These are phyloP conservation scores for Saccharum officinarum DNA, from an alignment of 176 grass and related monocot species.

Conservation along the genomic window DNA sequence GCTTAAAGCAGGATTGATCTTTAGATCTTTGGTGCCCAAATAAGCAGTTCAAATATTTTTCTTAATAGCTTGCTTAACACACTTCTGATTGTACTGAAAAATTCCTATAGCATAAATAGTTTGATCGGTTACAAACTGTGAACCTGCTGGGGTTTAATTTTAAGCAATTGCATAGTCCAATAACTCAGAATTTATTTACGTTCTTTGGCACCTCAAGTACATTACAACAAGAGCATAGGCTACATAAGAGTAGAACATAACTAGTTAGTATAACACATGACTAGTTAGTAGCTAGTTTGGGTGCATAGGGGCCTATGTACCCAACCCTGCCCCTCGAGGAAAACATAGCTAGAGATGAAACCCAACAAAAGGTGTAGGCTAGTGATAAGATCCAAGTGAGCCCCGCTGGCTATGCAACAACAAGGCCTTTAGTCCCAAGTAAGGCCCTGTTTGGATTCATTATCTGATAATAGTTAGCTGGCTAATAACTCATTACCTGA, in stretches of 20 bases:
- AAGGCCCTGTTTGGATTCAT: background rate
- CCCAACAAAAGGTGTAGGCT: background rate
- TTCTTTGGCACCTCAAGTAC: background rate
- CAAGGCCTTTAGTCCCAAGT: background rate
- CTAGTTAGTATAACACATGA: background rate
- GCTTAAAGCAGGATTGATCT: constrained; percentile 1
- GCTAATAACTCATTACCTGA: no score
- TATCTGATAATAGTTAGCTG: no score
- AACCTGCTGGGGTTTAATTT: background rate
- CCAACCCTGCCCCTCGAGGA: background rate
- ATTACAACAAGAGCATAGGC: background rate
- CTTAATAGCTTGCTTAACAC: background rate
- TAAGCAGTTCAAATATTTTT: background rate
- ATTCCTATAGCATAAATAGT: background rate
- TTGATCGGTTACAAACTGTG: background rate
- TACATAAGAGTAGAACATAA: background rate
- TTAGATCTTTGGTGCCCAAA: background rate
- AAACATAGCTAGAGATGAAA: background rate
- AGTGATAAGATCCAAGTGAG: background rate
- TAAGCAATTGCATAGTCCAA: background rate
- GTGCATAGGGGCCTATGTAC: background rate
- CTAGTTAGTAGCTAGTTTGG: background rate
- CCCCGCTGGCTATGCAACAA: background rate
- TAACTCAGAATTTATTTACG: background rate
- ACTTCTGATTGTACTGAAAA: background rate